Conservation (phyloP, 495 filamentous ascomycete species). For the Evansstolkia leycettana region DNA sequence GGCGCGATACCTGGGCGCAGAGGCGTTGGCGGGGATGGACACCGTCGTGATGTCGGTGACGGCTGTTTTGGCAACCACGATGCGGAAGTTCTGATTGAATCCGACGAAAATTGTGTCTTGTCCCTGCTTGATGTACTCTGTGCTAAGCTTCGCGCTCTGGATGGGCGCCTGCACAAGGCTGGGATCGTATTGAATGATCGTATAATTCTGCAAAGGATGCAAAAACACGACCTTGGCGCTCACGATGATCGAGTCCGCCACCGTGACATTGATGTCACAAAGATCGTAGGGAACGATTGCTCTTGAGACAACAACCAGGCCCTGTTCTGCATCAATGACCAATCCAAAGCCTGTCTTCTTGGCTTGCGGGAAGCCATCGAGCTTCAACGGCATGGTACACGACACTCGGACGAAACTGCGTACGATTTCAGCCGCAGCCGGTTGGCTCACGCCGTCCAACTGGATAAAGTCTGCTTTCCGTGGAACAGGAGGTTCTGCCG, state of each 20-base stretch:
- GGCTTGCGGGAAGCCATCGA: constrained; percentile 89
- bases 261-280: constrained; percentile 88
- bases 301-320: constrained; percentile 82
- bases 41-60: constrained; percentile 98
- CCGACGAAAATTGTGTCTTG: constrained; percentile 91
- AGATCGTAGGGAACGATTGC: constrained; percentile 93
- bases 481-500: constrained; percentile 55
- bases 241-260: constrained; percentile 91
- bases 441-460: constrained; percentile 78
- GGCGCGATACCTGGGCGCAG: constrained; percentile 86
- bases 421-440: constrained; percentile 81
- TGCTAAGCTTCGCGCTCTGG: constrained; percentile 72
- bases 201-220: constrained; percentile 97
- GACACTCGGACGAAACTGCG: constrained; percentile 88
- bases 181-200: constrained; percentile 89
- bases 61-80: constrained; percentile 85
- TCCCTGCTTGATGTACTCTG: constrained; percentile 72
- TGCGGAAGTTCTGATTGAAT: constrained; percentile 89
- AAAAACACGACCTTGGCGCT: constrained; percentile 91
- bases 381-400: constrained; percentile 85
- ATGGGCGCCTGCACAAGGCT: constrained; percentile 86
- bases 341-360: constrained; percentile 90
- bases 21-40: constrained; percentile 83
- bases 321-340: constrained; percentile 91
- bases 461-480: constrained; percentile 80